Evolutionary conservation across 306 rosid species (phyloP).

Genomic region (Vigna unguiculata): DNA sequence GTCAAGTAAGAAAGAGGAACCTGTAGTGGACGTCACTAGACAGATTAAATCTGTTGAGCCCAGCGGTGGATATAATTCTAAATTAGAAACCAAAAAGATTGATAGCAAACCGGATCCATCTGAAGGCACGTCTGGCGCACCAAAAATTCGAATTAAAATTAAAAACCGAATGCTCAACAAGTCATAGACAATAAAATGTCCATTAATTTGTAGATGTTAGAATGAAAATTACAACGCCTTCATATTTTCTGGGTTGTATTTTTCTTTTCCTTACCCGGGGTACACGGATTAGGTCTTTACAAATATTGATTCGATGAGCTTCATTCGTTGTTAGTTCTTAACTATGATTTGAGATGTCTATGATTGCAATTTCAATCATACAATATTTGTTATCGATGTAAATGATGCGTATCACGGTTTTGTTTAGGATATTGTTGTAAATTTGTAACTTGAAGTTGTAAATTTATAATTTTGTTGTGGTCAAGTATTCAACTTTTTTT

Average conservation of each 20-base stretch:
- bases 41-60: conserved; percentile 62
- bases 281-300: conserved; percentile 5
- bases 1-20: conserved; percentile 59
- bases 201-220: conserved; percentile 28
- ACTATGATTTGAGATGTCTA: conserved; percentile 4
- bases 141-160: conserved; percentile 80
- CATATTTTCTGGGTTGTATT: conserved; percentile 35
- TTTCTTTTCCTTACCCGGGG: conserved; percentile 37
- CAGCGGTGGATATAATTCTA: conserved; percentile 54
- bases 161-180: conserved; percentile 64
- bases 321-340: conserved; percentile 30
- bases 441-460: conserved; percentile 25
- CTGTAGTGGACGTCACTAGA: conserved; percentile 44
- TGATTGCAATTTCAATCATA: conserved; percentile 45
- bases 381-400: conserved; percentile 21
- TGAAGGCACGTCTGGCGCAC: conserved; percentile 68
- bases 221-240: conserved; percentile 32
- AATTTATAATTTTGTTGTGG: conserved; percentile 31
- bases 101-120: conserved; percentile 61
- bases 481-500: neutral
- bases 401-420: neutral
- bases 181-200: conserved; percentile 46
- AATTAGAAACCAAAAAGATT: conserved; percentile 42
- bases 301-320: conserved; percentile 47
- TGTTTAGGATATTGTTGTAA: conserved; percentile 34